phyloP scores from a whole-genome alignment of 768 basidiomycete species.

The Tremella mesenterica region DNA sequence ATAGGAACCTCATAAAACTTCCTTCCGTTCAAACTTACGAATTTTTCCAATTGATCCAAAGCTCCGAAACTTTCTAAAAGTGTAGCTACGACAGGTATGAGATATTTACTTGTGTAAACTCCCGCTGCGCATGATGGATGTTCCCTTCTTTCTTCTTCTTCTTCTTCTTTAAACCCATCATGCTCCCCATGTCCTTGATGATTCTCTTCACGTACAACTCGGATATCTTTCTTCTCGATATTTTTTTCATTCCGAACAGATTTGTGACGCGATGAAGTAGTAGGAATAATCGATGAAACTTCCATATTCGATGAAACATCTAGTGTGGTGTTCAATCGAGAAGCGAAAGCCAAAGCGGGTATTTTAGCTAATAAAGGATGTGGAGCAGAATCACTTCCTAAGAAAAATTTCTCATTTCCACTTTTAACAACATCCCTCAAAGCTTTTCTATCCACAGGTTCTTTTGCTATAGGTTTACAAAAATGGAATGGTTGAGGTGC shows the following conservation, averaged over 20 bases:
- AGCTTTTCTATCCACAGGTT: constrained; percentile 79
- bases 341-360: constrained; percentile 17
- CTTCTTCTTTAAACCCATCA: no score
- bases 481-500: constrained; percentile 91
- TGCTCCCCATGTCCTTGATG: constrained; percentile 3
- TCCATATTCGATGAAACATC: no score
- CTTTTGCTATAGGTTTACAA: constrained; percentile 97
- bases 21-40: constrained; percentile 70
- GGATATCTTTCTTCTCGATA: no score
- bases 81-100: constrained; percentile 82
- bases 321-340: no score
- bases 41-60: constrained; percentile 68
- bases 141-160: no score
- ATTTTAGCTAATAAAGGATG: constrained; percentile 54
- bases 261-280: no score
- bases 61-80: constrained; percentile 80
- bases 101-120: constrained; percentile 85
- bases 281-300: no score
- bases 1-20: constrained; percentile 57
- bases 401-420: constrained; percentile 92
- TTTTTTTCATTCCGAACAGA: no score
- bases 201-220: no score
- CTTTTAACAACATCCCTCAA: constrained; percentile 60
- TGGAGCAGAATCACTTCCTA: constrained; percentile 94
- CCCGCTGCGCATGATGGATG: constrained; percentile 89